Evolutionary conservation across 164 flowering plant species (phyloP), one percentile per base, ranked within the genome.

Genomic region (Houttuynia cordata): DNA sequence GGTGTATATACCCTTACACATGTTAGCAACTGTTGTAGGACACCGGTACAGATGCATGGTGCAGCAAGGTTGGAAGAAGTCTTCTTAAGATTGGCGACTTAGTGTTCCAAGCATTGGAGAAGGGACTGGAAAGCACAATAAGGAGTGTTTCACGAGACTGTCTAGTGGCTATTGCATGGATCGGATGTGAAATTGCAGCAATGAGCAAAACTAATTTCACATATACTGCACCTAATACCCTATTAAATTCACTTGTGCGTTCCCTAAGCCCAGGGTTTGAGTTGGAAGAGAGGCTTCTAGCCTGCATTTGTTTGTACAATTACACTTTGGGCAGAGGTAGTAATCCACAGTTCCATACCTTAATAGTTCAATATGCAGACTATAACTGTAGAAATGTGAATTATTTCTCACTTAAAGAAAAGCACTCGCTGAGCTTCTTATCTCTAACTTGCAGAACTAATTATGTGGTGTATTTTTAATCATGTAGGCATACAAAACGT

Each of bases 271-370:
- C 96, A 42, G 92, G 92, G 53, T 37, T 64, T 14, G 88, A 88
- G 55, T 76, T 88, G 63, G 92, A 88, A 62, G 88, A 88, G 66
- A 75, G 92, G 72, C 73, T 88, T 65, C 70, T 88, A 53, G 92
- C 90, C 24, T 84, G 92, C 72, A 56, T 81, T 10, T 78, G 83
- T 70, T 63, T 88, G 40, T 86, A 81, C 58, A 85, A 79, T 61
- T 86, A 81, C 69, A 73, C 84, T 56, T 84, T 84, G 55, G 87
- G 84, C 3, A 81, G 76, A 83, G 96, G 96, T 87, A 81, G 63
- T 56, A n/a, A n/a, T n/a, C n/a, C n/a, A n/a, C n/a, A n/a, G n/a
- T n/a, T n/a, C 37, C 37, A 30, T 2, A 30, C 37, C 2, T 30
- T 30, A 30, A 30, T 30, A 30, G 6, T 30, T 2, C 37, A 30